phyloP scores from a whole-genome alignment of 1,284 basidiomycete species.

The Marasmius sp. region DNA sequence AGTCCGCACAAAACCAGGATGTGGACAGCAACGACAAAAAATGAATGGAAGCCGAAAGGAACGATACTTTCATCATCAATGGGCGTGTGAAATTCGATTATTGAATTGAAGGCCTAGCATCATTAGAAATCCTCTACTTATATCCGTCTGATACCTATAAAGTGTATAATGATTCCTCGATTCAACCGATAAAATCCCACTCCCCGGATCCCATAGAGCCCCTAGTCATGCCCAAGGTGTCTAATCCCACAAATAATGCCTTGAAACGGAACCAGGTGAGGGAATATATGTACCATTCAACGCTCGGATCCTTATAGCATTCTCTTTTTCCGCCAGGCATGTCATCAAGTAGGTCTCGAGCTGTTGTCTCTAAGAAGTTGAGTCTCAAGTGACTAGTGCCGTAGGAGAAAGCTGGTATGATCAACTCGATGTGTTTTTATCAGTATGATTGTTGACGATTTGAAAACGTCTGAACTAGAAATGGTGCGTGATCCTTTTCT shows the following conservation, averaged over 20 bases:
- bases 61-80: too few relatives aligned
- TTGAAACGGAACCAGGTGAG: neutral
- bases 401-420: constrained; percentile 69
- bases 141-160: too few relatives aligned
- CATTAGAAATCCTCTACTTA: too few relatives aligned
- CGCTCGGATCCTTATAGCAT: neutral
- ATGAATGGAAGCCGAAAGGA: too few relatives aligned
- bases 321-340: constrained; percentile 35
- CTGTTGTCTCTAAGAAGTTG: neutral
- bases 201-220: too few relatives aligned
- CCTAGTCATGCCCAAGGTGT: neutral
- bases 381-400: constrained; percentile 47
- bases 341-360: constrained; percentile 41
- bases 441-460: constrained; percentile 13
- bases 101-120: too few relatives aligned
- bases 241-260: neutral
- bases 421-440: constrained; percentile 13
- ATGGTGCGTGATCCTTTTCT: constrained; percentile 43
- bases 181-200: too few relatives aligned
- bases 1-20: too few relatives aligned
- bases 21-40: too few relatives aligned
- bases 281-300: neutral
- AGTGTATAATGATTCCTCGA: too few relatives aligned
- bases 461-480: constrained; percentile 39
- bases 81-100: too few relatives aligned